phyloP scores from a whole-genome alignment of 2,329 filamentous ascomycete genomes.

The Cryoendolithus antarcticus region DNA sequence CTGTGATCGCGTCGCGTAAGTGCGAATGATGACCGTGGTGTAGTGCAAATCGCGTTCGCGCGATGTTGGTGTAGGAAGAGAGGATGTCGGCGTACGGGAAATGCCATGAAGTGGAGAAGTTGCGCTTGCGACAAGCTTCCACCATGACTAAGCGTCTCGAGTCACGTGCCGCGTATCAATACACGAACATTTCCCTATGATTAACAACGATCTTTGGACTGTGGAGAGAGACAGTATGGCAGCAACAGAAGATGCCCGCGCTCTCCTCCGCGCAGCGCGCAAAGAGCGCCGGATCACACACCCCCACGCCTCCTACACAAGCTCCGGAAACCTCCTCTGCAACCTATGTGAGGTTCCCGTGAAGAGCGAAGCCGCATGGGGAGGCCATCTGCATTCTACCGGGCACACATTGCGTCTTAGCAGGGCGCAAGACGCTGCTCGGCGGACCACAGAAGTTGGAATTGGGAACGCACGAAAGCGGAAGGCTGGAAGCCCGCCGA shows the following conservation, averaged over 20 bases:
- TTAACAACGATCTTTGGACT: no score
- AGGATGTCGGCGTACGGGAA: no score
- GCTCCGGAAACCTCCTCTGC: constrained; percentile 56
- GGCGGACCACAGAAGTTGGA: constrained; percentile 17
- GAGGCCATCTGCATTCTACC: constrained; percentile 44
- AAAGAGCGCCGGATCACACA: constrained; percentile 61
- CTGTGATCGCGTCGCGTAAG: no score
- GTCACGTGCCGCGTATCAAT: no score
- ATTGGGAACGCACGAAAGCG: constrained; percentile 36
- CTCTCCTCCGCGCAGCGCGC: constrained; percentile 66
- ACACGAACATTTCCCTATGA: no score
- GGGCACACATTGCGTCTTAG: constrained; percentile 30
- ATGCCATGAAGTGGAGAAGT: no score
- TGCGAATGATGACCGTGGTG: no score
- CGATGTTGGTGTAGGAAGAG: no score
- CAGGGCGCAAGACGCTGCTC: constrained; percentile 16
- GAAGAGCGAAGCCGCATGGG: constrained; percentile 57
- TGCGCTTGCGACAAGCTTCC: no score
- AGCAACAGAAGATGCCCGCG: constrained; percentile 49
- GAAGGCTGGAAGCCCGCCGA: constrained; percentile 28
- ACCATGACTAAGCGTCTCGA: no score
- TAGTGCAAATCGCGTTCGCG: no score
- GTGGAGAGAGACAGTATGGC: no score
- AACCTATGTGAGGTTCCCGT: constrained; percentile 52
- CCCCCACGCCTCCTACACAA: constrained; percentile 55